These are phyloP conservation scores for Eutypa lata DNA, from an alignment of 2,329 filamentous ascomycete species.

Conservation along the genomic window DNA sequence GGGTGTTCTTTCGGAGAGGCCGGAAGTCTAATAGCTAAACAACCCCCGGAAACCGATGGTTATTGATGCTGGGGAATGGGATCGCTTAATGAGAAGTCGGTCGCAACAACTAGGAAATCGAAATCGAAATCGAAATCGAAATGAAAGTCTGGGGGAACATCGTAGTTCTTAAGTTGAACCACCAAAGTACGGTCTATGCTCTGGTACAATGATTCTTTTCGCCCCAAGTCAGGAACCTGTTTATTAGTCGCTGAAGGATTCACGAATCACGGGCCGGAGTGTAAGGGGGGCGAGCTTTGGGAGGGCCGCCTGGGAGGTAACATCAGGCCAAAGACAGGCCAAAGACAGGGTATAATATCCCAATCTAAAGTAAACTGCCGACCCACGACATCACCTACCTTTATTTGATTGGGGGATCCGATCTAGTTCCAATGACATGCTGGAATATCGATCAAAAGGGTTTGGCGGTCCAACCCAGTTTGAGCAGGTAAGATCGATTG, in stretches of 20 bases:
- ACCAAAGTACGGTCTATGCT: no score
- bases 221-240: not conserved
- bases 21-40: not conserved
- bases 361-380: not conserved
- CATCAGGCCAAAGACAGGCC: not conserved
- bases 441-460: not conserved
- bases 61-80: not conserved
- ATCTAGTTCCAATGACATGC: not conserved
- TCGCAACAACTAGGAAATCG: no score
- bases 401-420: not conserved
- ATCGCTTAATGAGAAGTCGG: no score
- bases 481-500: not conserved
- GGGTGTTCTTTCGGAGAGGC: not conserved
- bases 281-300: not conserved
- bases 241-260: not conserved
- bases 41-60: not conserved
- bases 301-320: not conserved
- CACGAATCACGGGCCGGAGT: not conserved
- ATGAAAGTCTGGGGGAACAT: no score
- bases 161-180: no score
- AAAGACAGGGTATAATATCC: not conserved
- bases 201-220: no score
- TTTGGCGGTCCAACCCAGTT: not conserved
- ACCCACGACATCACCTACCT: not conserved
- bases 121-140: no score